Conservation (phyloP, 2,329 filamentous ascomycete species). For the Apiospora hydei region DNA sequence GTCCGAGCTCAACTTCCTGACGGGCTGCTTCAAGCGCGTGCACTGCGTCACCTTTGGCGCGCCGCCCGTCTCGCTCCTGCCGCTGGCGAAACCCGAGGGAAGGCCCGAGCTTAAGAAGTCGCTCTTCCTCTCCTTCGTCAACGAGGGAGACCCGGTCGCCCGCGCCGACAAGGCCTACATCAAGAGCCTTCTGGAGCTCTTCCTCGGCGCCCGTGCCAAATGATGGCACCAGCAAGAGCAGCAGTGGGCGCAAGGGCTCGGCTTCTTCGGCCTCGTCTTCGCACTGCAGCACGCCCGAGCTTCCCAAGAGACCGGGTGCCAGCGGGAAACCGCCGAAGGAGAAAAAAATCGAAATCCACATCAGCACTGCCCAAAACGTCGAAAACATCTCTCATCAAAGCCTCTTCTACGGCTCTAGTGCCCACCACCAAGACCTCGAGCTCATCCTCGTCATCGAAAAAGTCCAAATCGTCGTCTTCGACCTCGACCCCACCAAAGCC, state of each 20-base stretch:
- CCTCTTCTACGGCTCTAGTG: neutral
- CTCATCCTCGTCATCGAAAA: conserved; percentile 13
- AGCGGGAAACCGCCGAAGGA: conserved; percentile 32
- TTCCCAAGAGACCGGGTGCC: neutral
- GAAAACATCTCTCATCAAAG: neutral
- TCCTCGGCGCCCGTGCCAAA: conserved; percentile 65
- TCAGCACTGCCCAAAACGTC: neutral
- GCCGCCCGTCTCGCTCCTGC: conserved; percentile 77
- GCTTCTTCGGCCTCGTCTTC: neutral
- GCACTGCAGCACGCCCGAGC: neutral
- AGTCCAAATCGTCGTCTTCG: conserved; percentile 37
- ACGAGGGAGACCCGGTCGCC: conserved; percentile 84
- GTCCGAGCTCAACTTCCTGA: conserved; percentile 75
- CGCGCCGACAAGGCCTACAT: conserved; percentile 81
- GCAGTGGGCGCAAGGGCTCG: conserved; percentile 2
- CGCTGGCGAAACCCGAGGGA: conserved; percentile 65
- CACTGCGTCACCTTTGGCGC: conserved; percentile 90
- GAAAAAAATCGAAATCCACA: conserved; percentile 25
- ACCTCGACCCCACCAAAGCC: conserved; percentile 39
- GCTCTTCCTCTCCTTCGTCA: conserved; percentile 81
- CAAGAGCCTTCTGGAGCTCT: conserved; percentile 73
- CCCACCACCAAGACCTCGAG: conserved; percentile 17
- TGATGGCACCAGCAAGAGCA: neutral
- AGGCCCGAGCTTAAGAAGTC: conserved; percentile 63
- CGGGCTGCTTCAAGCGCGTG: conserved; percentile 76